Evolutionary conservation across 208 protist species (phyloP).

Genomic region (Porcisia hertigi): DNA sequence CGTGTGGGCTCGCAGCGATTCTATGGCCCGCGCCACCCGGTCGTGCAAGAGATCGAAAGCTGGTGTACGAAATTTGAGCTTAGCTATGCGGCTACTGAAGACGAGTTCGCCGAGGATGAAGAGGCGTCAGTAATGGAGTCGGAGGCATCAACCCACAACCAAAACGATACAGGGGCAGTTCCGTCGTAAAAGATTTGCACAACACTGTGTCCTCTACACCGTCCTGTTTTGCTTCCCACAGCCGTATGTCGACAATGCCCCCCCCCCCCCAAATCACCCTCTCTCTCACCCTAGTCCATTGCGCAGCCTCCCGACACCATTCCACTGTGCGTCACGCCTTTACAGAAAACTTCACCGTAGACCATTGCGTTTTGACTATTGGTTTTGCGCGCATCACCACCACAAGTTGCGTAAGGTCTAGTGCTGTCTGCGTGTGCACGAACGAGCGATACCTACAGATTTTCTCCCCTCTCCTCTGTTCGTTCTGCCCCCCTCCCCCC

Average conservation of each 20-base stretch:
- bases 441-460: no score
- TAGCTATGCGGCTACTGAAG: constrained; percentile 16
- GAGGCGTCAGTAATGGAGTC: neutral
- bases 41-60: constrained; percentile 78
- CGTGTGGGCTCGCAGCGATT: constrained; percentile 57
- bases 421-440: no score
- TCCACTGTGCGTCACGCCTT: neutral
- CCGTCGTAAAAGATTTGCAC: neutral
- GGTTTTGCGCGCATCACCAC: neutral
- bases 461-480: no score
- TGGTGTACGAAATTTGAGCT: constrained; percentile 78
- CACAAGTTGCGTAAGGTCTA: no score
- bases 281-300: neutral
- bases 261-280: neutral
- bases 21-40: constrained; percentile 77
- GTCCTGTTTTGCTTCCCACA: no score
- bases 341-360: neutral
- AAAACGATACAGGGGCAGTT: neutral
- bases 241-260: neutral
- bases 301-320: neutral
- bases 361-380: neutral
- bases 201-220: neutral
- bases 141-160: neutral
- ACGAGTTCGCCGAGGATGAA: neutral
- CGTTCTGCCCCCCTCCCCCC: no score